A percentile compares a stretch with the other conserved stretches of the same genome.
Evolutionary conservation across 1,139 yeast genomes (phyloP).

Genomic region (Pneumocystis sp.): DNA sequence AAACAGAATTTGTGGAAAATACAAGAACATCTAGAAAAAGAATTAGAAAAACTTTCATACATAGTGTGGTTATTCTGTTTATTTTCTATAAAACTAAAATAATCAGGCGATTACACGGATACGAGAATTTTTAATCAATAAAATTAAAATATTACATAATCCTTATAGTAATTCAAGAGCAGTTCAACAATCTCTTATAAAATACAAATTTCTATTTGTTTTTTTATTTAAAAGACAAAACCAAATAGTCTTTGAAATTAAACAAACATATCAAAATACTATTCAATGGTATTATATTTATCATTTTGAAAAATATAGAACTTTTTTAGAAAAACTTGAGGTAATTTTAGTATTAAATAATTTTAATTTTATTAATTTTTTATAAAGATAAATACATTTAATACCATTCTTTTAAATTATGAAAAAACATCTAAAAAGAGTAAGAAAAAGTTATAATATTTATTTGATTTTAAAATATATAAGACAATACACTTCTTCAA

Average conservation of each 20-base stretch:
- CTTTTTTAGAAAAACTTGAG: slow-evolving; percentile 42
- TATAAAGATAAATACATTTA: neutral
- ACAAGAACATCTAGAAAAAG: slow-evolving; percentile 7
- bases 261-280: slow-evolving; percentile 68
- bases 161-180: slow-evolving; percentile 44
- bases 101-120: slow-evolving; percentile 53
- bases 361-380: neutral
- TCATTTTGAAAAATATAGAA: slow-evolving; percentile 62
- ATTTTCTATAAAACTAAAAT: slow-evolving; percentile 30
- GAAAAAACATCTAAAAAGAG: neutral
- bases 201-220: slow-evolving; percentile 43
- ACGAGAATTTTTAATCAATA: slow-evolving; percentile 48
- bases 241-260: slow-evolving; percentile 59
- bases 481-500: neutral
- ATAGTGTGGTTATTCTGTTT: slow-evolving; percentile 15
- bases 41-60: neutral
- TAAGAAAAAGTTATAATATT: neutral
- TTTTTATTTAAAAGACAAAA: slow-evolving; percentile 44
- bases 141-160: slow-evolving; percentile 50
- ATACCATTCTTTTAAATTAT: neutral
- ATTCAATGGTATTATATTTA: slow-evolving; percentile 86
- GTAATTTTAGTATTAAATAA: neutral
- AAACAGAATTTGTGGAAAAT: slow-evolving; percentile 9
- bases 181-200: slow-evolving; percentile 48
- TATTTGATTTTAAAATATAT: neutral